These are phyloP conservation scores for Mycena sanguinolenta DNA, from an alignment of 768 basidiomycete species.

Conservation along the genomic window DNA sequence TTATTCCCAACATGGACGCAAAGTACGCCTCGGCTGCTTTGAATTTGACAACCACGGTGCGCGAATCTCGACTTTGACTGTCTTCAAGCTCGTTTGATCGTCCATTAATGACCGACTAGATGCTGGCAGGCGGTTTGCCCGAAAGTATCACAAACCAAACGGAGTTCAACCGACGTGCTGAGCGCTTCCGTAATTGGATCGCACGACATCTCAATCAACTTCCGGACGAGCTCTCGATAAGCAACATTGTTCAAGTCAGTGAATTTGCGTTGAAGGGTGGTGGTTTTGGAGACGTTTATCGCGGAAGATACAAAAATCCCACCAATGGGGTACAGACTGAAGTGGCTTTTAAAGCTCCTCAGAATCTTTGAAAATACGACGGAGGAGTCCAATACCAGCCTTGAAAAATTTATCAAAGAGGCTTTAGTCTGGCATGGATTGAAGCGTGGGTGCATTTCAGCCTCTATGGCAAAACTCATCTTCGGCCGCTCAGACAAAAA, in stretches of 20 bases:
- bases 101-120: neutral
- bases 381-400: neutral
- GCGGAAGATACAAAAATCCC: neutral
- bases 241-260: neutral
- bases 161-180: neutral
- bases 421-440: neutral
- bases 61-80: neutral
- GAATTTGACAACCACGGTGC: neutral
- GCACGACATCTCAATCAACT: neutral
- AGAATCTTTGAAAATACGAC: neutral
- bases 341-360: neutral
- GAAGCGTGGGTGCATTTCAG: neutral
- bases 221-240: neutral
- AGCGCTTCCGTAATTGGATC: neutral
- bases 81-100: neutral
- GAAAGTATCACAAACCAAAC: neutral
- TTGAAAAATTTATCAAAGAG: neutral
- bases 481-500: neutral
- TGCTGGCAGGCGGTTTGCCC: neutral
- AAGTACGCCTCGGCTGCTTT: neutral
- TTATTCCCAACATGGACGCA: neutral
- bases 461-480: neutral
- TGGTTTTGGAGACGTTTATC: neutral
- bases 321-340: neutral
- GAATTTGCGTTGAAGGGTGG: neutral